phyloP scores from a whole-genome alignment of 495 filamentous ascomycete species.

The Xanthoparmelia taractica region DNA sequence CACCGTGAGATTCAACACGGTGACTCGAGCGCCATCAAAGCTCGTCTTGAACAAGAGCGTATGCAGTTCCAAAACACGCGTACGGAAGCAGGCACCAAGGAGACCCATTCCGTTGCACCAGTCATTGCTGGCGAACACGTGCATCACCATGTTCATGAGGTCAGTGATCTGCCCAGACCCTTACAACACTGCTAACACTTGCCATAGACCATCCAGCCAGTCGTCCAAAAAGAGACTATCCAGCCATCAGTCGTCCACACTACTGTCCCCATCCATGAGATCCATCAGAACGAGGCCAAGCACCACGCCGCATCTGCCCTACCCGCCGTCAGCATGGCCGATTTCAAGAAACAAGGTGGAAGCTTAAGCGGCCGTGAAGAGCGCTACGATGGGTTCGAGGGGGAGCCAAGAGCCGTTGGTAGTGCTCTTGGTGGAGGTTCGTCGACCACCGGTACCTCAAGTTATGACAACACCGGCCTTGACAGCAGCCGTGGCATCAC shows the following conservation, averaged over 20 bases:
- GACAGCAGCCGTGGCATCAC: slow-evolving; percentile 11
- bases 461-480: background rate
- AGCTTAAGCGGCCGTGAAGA: slow-evolving; percentile 46
- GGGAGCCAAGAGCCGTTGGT: slow-evolving; percentile 45
- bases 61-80: slow-evolving; percentile 44
- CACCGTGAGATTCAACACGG: slow-evolving; percentile 49
- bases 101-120: slow-evolving; percentile 39
- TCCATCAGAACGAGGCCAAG: slow-evolving; percentile 52
- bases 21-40: slow-evolving; percentile 37
- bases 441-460: background rate
- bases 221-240: slow-evolving; percentile 57
- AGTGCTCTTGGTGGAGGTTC: slow-evolving; percentile 28
- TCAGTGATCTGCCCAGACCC: background rate
- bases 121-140: slow-evolving; percentile 53
- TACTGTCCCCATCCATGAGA: slow-evolving; percentile 59
- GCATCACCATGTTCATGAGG: slow-evolving; percentile 41
- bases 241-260: slow-evolving; percentile 59
- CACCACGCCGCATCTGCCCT: slow-evolving; percentile 51
- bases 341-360: slow-evolving; percentile 53
- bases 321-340: slow-evolving; percentile 52
- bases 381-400: slow-evolving; percentile 48
- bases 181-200: slow-evolving; percentile 31
- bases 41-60: slow-evolving; percentile 40
- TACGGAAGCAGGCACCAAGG: slow-evolving; percentile 38
- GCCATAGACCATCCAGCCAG: slow-evolving; percentile 54